phyloP scores from a whole-genome alignment of 2,329 filamentous ascomycete species.

The Pseudogymnoascus sp. region DNA sequence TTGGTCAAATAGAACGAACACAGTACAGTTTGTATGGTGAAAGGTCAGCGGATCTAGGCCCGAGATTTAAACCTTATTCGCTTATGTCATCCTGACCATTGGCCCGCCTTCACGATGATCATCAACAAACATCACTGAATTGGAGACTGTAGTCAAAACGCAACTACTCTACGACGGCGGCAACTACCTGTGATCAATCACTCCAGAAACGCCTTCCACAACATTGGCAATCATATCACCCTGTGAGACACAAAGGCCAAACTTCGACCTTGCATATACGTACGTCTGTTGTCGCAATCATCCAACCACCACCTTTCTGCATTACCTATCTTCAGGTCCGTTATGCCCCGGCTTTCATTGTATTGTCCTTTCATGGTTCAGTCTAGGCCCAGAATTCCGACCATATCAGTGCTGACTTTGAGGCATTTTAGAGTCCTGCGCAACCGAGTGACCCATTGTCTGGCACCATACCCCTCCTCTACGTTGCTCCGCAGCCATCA shows the following conservation, averaged over 20 bases:
- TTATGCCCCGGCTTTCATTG: neutral
- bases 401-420: neutral
- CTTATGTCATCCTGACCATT: constrained; percentile 7
- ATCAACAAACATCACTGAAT: constrained; percentile 7
- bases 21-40: neutral
- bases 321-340: neutral
- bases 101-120: constrained; percentile 6
- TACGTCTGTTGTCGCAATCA: constrained; percentile 3
- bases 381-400: neutral
- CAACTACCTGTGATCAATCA: neutral
- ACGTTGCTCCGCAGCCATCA: neutral
- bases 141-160: constrained; percentile 1
- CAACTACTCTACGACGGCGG: neutral
- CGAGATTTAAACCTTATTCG: neutral
- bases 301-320: neutral
- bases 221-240: neutral
- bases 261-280: neutral
- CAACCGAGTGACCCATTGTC: neutral
- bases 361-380: neutral
- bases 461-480: neutral
- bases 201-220: constrained; percentile 1
- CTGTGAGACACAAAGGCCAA: neutral
- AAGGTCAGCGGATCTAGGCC: constrained; percentile 7
- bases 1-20: neutral
- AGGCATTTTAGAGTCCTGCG: neutral